Conservation (phyloP, 192 early-diverging fungal genomes). For the Umbelopsis ramanniana region DNA sequence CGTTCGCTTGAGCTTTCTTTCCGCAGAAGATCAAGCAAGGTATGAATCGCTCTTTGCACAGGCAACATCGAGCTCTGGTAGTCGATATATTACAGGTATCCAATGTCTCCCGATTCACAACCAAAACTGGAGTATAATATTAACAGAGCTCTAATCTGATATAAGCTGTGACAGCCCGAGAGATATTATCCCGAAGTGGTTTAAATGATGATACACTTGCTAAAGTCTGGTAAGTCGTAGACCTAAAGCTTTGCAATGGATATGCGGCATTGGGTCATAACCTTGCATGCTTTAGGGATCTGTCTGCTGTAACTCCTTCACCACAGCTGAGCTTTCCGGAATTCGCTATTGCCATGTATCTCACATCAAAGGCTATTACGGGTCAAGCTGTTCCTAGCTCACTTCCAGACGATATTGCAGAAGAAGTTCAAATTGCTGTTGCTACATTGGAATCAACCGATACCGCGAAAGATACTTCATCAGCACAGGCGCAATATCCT, state of each 20-base stretch:
- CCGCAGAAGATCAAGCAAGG: conserved; percentile 40
- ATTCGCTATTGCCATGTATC: conserved; percentile 68
- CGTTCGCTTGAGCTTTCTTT: conserved; percentile 43
- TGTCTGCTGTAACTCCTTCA: conserved; percentile 50
- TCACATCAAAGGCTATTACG: conserved; percentile 53
- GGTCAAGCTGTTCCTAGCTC: conserved; percentile 55
- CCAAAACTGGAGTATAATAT: conserved; percentile 3
- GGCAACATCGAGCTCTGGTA: conserved; percentile 22
- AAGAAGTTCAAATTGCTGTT: conserved; percentile 49
- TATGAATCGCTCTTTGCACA: conserved; percentile 43
- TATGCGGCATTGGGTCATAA: neutral
- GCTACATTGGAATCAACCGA: conserved; percentile 40
- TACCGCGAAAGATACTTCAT: neutral
- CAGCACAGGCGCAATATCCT: conserved; percentile 25
- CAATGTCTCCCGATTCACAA: neutral
- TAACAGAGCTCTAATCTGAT: neutral
- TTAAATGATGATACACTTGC: conserved; percentile 40
- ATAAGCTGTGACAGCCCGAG: conserved; percentile 36
- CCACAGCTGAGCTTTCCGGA: conserved; percentile 62
- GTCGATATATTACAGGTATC: conserved; percentile 28
- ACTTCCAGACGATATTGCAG: conserved; percentile 51
- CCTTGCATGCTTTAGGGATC: conserved; percentile 46
- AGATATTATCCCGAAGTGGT: conserved; percentile 33
- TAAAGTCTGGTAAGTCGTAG: conserved; percentile 44
- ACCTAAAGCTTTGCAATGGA: neutral